phyloP scores from a whole-genome alignment of 1,284 basidiomycete genomes.

The Papiliotrema nemorosa region DNA sequence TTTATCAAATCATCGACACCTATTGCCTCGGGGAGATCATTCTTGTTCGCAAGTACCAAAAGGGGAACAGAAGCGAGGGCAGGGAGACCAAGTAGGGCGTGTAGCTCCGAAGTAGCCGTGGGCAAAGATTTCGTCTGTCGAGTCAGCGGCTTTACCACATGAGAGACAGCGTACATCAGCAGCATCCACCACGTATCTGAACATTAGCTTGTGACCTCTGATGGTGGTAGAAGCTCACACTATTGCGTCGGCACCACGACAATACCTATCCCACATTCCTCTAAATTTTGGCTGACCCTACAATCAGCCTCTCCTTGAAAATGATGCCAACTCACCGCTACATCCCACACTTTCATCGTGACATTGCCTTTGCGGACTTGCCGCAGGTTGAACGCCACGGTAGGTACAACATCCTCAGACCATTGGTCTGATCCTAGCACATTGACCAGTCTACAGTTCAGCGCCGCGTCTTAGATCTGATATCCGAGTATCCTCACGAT shows the following conservation, averaged over 20 bases:
- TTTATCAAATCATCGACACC: slow-evolving; percentile 81
- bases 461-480: neutral
- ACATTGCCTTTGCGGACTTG: slow-evolving; percentile 80
- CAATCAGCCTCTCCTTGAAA: neutral
- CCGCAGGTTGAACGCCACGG: slow-evolving; percentile 76
- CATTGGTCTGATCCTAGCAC: slow-evolving; percentile 86
- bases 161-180: slow-evolving; percentile 59
- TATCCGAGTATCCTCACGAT: slow-evolving; percentile 52
- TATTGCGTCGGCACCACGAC: slow-evolving; percentile 88
- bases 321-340: slow-evolving; percentile 65
- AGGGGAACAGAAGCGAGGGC: slow-evolving; percentile 76
- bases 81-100: slow-evolving; percentile 73
- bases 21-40: slow-evolving; percentile 76
- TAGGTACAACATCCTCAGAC: slow-evolving; percentile 91
- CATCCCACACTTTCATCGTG: slow-evolving; percentile 92
- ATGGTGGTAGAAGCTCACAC: slow-evolving; percentile 60
- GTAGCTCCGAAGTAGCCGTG: slow-evolving; percentile 82
- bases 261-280: slow-evolving; percentile 81
- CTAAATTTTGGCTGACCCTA: slow-evolving; percentile 88
- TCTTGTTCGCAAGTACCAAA: slow-evolving; percentile 94
- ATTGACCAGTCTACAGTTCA: slow-evolving; percentile 61
- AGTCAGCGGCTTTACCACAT: neutral
- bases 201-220: neutral
- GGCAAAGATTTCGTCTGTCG: slow-evolving; percentile 79
- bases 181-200: slow-evolving; percentile 87